Conservation (phyloP, 805 yeast species). For the Metschnikowia hibisci region DNA sequence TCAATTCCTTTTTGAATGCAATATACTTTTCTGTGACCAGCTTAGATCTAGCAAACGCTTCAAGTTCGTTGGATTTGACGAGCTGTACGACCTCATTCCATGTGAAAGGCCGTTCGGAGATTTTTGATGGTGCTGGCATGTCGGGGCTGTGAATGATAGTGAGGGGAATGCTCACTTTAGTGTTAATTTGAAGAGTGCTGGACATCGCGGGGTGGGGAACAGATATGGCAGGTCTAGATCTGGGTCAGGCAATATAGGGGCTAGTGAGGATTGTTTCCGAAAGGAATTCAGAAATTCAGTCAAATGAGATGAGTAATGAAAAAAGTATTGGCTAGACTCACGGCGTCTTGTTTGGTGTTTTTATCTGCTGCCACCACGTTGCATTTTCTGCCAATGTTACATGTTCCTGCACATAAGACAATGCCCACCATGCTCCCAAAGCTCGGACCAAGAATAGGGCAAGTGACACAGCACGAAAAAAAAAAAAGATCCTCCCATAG, state of each 20-base stretch:
- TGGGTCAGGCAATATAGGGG: neutral
- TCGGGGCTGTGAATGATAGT: conserved; percentile 24
- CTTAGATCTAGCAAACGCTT: conserved; percentile 46
- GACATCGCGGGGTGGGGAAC: conserved; percentile 9
- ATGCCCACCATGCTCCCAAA: no score
- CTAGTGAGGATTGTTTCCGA: no score
- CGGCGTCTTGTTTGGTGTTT: no score
- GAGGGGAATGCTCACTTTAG: conserved; percentile 9
- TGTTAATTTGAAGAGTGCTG: conserved; percentile 7
- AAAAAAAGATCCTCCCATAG: no score
- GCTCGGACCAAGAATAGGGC: no score
- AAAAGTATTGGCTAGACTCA: no score
- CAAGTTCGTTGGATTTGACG: conserved; percentile 41
- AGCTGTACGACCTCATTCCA: conserved; percentile 44
- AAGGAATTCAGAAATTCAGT: no score
- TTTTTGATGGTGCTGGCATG: conserved; percentile 38
- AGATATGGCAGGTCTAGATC: neutral
- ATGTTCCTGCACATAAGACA: no score
- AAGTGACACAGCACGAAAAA: no score
- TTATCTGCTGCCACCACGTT: no score
- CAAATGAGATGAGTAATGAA: no score
- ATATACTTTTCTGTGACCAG: conserved; percentile 42
- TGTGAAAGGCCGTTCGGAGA: conserved; percentile 36
- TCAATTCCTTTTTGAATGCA: conserved; percentile 41
- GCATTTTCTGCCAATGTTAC: no score